These are phyloP conservation scores for Xylaria sp. DNA, from an alignment of 2,329 filamentous ascomycete genomes.

Conservation along the genomic window DNA sequence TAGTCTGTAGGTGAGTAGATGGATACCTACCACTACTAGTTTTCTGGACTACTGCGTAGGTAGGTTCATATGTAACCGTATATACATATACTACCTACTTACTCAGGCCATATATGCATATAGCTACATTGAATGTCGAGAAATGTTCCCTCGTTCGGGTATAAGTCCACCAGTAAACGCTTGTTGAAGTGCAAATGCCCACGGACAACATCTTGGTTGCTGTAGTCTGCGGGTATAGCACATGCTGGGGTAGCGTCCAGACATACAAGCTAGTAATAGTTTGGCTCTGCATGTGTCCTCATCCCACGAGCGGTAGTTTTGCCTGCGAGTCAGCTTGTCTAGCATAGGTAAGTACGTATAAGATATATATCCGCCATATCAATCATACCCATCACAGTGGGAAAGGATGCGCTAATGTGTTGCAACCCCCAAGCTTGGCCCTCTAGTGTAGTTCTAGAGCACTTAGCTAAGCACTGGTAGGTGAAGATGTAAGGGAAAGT, in stretches of 20 bases:
- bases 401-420: conserved; percentile 34
- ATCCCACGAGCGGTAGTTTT: conserved; percentile 7
- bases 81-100: no score
- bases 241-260: no score
- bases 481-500: conserved; percentile 27
- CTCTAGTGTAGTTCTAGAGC: conserved; percentile 1
- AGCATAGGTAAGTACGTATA: not conserved
- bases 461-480: no score
- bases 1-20: not conserved
- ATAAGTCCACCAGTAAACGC: no score
- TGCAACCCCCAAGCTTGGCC: conserved; percentile 30
- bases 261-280: not conserved
- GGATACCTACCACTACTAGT: not conserved
- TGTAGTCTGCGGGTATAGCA: no score
- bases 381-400: conserved; percentile 26
- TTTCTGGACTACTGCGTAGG: no score
- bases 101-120: not conserved
- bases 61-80: no score
- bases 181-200: no score
- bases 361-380: not conserved
- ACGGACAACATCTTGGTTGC: no score
- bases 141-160: no score
- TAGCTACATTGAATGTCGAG: no score
- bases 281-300: conserved; percentile 13
- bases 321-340: conserved; percentile 28